phyloP scores from a whole-genome alignment of 169 alveolate species.

The Plasmodium ovale region DNA sequence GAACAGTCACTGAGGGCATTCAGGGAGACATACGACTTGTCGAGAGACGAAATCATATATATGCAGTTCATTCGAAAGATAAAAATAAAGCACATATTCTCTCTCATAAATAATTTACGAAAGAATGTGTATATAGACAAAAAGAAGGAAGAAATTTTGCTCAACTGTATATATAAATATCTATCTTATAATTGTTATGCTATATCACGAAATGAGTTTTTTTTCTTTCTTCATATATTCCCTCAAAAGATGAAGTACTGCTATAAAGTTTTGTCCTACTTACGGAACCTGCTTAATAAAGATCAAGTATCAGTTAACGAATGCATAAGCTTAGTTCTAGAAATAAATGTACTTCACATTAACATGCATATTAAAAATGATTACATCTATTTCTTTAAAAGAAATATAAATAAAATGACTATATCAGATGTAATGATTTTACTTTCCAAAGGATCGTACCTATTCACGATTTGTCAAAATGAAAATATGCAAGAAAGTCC shows the following conservation, averaged over 20 bases:
- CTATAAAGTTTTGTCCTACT: slow-evolving; percentile 2
- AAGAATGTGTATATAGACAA: slow-evolving; percentile 32
- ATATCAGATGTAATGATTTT: neutral
- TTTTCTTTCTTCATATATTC: slow-evolving; percentile 34
- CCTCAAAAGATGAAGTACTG: slow-evolving; percentile 48
- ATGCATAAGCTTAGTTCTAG: slow-evolving; percentile 11
- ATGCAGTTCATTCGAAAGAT: slow-evolving; percentile 51
- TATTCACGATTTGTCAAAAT: slow-evolving; percentile 6
- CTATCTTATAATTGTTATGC: slow-evolving; percentile 25
- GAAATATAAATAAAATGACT: slow-evolving; percentile 19
- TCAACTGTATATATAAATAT: slow-evolving; percentile 57
- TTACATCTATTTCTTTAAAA: slow-evolving; percentile 12
- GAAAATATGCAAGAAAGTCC: neutral
- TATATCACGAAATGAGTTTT: slow-evolving; percentile 5
- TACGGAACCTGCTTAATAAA: slow-evolving; percentile 2
- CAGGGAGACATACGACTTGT: slow-evolving; percentile 24
- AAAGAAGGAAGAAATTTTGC: slow-evolving; percentile 3
- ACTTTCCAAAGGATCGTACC: slow-evolving; percentile 13
- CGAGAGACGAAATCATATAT: slow-evolving; percentile 39
- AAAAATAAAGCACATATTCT: slow-evolving; percentile 32
- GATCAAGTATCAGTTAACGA: neutral
- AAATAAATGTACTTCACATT: slow-evolving; percentile 21
- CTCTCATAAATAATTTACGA: slow-evolving; percentile 38
- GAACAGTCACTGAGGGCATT: neutral
- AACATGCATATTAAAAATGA: slow-evolving; percentile 2